Percentiles rank a stretch among this genome's conserved stretches.
phyloP scores from a whole-genome alignment of 306 rosid genomes.

The Prosopis cineraria region DNA sequence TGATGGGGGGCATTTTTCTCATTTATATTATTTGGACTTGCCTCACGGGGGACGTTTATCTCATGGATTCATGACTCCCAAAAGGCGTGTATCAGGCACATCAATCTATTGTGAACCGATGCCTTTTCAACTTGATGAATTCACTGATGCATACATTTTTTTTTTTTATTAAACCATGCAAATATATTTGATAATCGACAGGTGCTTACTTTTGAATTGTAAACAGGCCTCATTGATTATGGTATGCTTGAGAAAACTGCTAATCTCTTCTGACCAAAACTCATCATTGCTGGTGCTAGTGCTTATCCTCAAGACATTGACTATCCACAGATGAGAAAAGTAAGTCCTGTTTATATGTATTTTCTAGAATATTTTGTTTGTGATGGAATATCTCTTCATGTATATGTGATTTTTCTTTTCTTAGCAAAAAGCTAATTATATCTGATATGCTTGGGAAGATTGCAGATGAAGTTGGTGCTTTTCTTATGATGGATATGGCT shows the following conservation, averaged over 20 bases:
- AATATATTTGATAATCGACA: slow-evolving; percentile 17
- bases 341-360: slow-evolving; percentile 34
- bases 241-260: slow-evolving; percentile 94
- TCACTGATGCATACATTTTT: slow-evolving; percentile 57
- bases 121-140: slow-evolving; percentile 90
- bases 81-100: slow-evolving; percentile 87
- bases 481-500: slow-evolving; percentile 99
- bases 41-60: slow-evolving; percentile 98
- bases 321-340: slow-evolving; percentile 91
- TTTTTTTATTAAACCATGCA: neutral
- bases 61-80: no score
- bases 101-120: slow-evolving; percentile 93
- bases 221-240: no score
- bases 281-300: slow-evolving; percentile 90
- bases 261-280: slow-evolving; percentile 78
- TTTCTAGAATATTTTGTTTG: slow-evolving; percentile 18
- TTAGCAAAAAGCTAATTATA: slow-evolving; percentile 36
- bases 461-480: slow-evolving; percentile 89
- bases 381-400: slow-evolving; percentile 13
- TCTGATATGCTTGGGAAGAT: slow-evolving; percentile 55
- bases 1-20: no score
- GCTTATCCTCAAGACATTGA: no score
- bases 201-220: slow-evolving; percentile 20
- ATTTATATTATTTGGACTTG: no score
- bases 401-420: neutral